These are phyloP conservation scores for Penicillium sp. DNA, from an alignment of 2,329 filamentous ascomycete genomes.

Conservation along the genomic window DNA sequence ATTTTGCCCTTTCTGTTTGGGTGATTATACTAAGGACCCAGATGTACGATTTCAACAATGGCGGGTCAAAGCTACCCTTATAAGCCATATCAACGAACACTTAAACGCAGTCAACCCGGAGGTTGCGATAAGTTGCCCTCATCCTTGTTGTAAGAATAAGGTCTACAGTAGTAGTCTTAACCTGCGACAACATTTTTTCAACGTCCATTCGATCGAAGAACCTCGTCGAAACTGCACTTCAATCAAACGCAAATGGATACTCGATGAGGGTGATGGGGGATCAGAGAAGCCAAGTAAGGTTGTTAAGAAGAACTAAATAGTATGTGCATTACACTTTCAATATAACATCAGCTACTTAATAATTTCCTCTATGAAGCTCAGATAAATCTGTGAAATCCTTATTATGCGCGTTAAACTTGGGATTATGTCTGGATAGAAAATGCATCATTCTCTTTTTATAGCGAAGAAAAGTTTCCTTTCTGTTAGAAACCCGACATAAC, in stretches of 20 bases:
- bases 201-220: conserved; percentile 16
- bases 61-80: conserved; percentile 16
- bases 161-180: not conserved
- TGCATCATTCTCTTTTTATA: no score
- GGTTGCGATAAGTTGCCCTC: not conserved
- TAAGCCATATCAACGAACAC: conserved; percentile 22
- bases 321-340: no score
- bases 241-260: conserved; percentile 8
- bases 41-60: conserved; percentile 18
- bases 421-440: no score
- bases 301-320: no score
- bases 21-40: conserved; percentile 12
- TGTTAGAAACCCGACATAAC: no score
- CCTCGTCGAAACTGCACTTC: conserved; percentile 13
- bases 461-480: no score
- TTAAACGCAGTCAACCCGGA: not conserved
- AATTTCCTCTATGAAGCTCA: no score
- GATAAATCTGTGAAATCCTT: no score
- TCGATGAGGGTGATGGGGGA: no score
- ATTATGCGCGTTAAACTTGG: no score
- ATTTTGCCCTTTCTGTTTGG: conserved; percentile 21
- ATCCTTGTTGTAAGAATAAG: not conserved
- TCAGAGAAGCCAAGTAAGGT: no score
- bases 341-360: no score
- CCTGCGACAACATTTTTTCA: conserved; percentile 8